A percentile compares a stretch with the other conserved stretches of the same genome.
Conservation (phyloP, 306 rosid species). For the Glycyrrhiza uralensis region DNA sequence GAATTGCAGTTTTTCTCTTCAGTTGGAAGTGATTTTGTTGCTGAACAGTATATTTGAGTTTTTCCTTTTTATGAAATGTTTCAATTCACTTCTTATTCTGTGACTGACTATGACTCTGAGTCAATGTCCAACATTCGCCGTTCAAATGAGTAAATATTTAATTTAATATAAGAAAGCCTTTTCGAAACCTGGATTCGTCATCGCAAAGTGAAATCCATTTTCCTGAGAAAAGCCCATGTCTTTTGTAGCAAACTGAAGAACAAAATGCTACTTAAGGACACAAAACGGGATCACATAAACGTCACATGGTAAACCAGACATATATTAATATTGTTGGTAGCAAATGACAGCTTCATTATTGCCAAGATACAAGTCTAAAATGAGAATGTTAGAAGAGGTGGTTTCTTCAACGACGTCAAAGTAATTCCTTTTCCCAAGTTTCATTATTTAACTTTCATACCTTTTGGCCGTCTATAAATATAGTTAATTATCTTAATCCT, state of each 20-base stretch:
- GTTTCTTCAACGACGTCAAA: neutral
- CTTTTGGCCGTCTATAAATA: conserved; percentile 16
- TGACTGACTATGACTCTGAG: neutral
- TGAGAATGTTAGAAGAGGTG: neutral
- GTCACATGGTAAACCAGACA: neutral
- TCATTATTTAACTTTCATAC: neutral
- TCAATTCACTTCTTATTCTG: neutral
- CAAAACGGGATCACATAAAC: neutral
- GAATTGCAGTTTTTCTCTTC: no score
- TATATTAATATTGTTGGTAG: neutral
- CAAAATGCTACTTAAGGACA: neutral
- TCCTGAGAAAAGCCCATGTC: neutral
- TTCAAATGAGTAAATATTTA: neutral
- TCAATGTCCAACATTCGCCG: neutral
- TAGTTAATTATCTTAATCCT: neutral
- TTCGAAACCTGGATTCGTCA: conserved; percentile 2
- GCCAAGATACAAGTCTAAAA: neutral
- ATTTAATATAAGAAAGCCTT: neutral
- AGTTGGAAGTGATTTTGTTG: no score
- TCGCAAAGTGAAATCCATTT: neutral
- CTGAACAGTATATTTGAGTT: no score
- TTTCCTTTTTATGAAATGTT: neutral
- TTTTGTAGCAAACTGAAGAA: neutral
- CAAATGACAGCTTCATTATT: neutral
- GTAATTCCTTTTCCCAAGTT: neutral